Evolutionary conservation across 768 basidiomycete species (phyloP), one percentile per base, ranked within the genome.

Genomic region (Tricholoma hemisulphureum): DNA sequence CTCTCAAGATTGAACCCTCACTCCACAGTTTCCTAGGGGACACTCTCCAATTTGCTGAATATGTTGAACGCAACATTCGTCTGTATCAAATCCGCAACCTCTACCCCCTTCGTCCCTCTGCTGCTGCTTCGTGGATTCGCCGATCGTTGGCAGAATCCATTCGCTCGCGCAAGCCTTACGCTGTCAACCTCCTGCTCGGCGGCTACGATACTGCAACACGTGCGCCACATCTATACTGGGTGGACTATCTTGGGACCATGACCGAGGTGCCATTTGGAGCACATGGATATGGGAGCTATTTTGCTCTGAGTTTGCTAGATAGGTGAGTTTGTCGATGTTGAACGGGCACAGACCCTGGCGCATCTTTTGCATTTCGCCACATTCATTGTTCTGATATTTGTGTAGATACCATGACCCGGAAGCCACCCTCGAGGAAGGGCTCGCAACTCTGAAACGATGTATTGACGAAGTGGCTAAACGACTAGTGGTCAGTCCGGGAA

Each of bases 11-110:
- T 54, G 18, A 45, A 13, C 23, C 24, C 11, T 39, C 37, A 29
- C 49, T 24, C 55, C 11, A 18, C 50, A 18, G 26, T 21, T 46
- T 49, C 55, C 29, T 66, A 93, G 96, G 97, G 58, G 97, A 98
- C 70, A 98, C 97, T 20, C 80, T 96, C 21, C 92, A 98, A 69
- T 98, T 98, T 67, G 91, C 96, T 1, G 97, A 99, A 75, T 99
- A 83, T 66, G 84, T 98, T 60, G 95, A 98, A 69, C 88, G 96
- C 60, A 98, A 97, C 77, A 85, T 99, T 63, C 88, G 96, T 46
- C 79, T 99, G 49, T 95, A 96, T 76, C 93, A 97, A 67, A 98
- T 98, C 68, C 89, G 96, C 66, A 89, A 98, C 75, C 81, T 88
- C 70, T 88, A 92, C 71, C 83, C 93, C 11, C 89, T 98, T 43